Evolutionary conservation across 2,329 filamentous ascomycete species (phyloP).

Genomic region (Cladorrhinum sp.): DNA sequence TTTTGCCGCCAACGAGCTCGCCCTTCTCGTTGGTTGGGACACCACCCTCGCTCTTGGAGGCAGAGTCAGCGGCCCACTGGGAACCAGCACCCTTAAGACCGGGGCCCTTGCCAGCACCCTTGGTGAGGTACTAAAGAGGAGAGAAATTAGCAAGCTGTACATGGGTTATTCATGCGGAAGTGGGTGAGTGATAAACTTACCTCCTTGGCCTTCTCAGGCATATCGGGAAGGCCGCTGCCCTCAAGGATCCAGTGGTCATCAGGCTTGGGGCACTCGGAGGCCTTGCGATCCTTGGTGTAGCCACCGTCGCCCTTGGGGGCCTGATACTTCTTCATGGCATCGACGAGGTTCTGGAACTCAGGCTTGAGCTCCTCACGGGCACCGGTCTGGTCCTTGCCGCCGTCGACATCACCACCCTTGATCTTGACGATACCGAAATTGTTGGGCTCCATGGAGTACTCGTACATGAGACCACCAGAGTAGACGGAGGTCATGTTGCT

Average conservation of each 20-base stretch:
- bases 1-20: slow-evolving; percentile 28
- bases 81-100: slow-evolving; percentile 54
- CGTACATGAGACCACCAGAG: slow-evolving; percentile 94
- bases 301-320: slow-evolving; percentile 51
- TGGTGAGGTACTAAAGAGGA: slow-evolving; percentile 45
- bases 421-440: slow-evolving; percentile 78
- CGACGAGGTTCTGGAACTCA: slow-evolving; percentile 60
- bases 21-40: slow-evolving; percentile 36
- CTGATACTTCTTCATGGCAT: slow-evolving; percentile 47
- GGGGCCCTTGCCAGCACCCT: slow-evolving; percentile 54
- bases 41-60: slow-evolving; percentile 43
- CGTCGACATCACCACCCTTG: slow-evolving; percentile 48
- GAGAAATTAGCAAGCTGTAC: not conserved
- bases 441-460: slow-evolving; percentile 80
- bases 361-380: slow-evolving; percentile 41
- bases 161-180: not conserved
- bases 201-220: slow-evolving; percentile 47
- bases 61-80: slow-evolving; percentile 46
- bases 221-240: slow-evolving; percentile 47
- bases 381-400: slow-evolving; percentile 23
- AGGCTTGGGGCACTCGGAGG: slow-evolving; percentile 48
- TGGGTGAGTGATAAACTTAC: not conserved
- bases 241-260: slow-evolving; percentile 51
- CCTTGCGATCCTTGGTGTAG: slow-evolving; percentile 45
- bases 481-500: slow-evolving; percentile 81